Evolutionary conservation across 257 asterid genomes (phyloP).

Genomic region (Capsicum chinense): DNA sequence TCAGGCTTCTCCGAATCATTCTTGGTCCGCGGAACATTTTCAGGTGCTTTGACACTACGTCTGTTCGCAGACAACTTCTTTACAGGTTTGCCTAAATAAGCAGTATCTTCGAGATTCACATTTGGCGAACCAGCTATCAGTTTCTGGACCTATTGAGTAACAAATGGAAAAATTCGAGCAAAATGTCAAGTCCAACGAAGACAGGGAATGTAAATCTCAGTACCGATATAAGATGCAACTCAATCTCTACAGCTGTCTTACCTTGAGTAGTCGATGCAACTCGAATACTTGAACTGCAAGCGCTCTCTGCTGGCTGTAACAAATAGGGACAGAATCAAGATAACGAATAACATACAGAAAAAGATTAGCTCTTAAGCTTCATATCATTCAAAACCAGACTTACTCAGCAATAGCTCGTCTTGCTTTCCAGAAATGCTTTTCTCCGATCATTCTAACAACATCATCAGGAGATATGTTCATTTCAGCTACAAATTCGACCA

Average conservation of each 20-base stretch:
- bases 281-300: constrained; percentile 97
- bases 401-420: constrained; percentile 81
- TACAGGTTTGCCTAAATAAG: constrained; percentile 50
- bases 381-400: constrained; percentile 36
- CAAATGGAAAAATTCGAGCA: neutral
- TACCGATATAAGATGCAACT: neutral
- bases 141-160: constrained; percentile 70
- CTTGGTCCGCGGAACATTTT: constrained; percentile 43
- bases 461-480: constrained; percentile 78
- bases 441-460: constrained; percentile 75
- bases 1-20: constrained; percentile 43
- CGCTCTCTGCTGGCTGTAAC: constrained; percentile 78
- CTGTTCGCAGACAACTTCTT: constrained; percentile 50
- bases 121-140: constrained; percentile 69
- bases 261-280: constrained; percentile 92
- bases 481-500: constrained; percentile 61
- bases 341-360: neutral
- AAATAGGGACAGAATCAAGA: constrained; percentile 12
- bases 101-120: constrained; percentile 55
- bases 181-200: constrained; percentile 1
- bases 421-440: constrained; percentile 89
- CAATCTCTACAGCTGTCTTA: constrained; percentile 25
- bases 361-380: neutral
- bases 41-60: constrained; percentile 42
- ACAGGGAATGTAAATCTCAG: neutral